Base-by-base conservation (phyloP, 2,329 filamentous ascomycete genomes). In the Fusarium globosum region DNA sequence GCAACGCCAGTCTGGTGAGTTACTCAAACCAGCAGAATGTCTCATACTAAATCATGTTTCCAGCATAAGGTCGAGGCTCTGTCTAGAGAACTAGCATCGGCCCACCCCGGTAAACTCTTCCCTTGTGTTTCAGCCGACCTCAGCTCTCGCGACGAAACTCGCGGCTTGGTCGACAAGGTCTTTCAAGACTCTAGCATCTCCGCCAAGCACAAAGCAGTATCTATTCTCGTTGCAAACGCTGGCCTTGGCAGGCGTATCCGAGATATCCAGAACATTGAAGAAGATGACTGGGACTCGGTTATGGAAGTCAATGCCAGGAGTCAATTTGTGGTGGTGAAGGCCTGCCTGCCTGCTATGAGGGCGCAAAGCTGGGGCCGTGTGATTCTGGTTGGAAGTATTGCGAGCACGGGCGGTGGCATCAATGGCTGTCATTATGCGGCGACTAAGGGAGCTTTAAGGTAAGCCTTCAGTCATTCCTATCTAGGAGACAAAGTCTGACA, bases 371-470 rank as follows among this genome's bases (percentile, higher is more conserved):
- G 80, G 80, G 80, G 80, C 0, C 69, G 81, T 1, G 75, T 82
- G 3, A 77, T 82, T 42, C 68, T 82, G 6, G 72, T 82, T 1
- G 80, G 81, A 11, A 82, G 80, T 53, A 82, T 82, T 21, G 78
- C 80, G 8, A 80, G 80, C 39, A 71, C 71, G 3, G 80, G 80
- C 2, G 81, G 80, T 3, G 80, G 80, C 0, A 81, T 82, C 9
- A 82, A 82, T 14, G 80, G 80, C 0, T 82, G 80, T 12, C 80
- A 82, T 18, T 82, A 82, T n/a, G 79, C 80, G 1, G 79, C 81
- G 1, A 79, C 80, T 5, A 82, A 82, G 42, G 80, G 81, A 1
- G 79, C 80, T 9, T 45, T 80, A 5, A 76, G 72, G 74, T 78
- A 30, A 46, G 35, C 35, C 7, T 16, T 18, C 35, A 36, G 15